phyloP scores from a whole-genome alignment of 495 filamentous ascomycete genomes.

The Talaromyces wortmannii region DNA sequence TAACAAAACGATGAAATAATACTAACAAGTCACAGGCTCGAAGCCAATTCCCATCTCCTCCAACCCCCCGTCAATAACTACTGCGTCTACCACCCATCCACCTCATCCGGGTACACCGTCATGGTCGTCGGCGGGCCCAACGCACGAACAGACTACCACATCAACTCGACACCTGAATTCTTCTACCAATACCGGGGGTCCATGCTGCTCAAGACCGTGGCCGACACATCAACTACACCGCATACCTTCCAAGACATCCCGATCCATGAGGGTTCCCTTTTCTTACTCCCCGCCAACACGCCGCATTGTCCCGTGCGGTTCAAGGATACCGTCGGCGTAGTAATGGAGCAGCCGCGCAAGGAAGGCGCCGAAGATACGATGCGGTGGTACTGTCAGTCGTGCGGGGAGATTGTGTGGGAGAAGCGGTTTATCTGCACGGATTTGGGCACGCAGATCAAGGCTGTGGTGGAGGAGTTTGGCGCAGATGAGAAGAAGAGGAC shows the following conservation, averaged over 20 bases:
- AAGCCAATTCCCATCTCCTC: conserved; percentile 85
- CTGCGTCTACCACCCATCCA: conserved; percentile 74
- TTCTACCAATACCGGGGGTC: conserved; percentile 94
- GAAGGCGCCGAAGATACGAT: conserved; percentile 65
- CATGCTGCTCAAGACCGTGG: conserved; percentile 89
- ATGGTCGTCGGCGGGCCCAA: conserved; percentile 96
- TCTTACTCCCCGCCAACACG: conserved; percentile 82
- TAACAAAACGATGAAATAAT: conserved; percentile 8
- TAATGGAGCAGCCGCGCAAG: conserved; percentile 82
- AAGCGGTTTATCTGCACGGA: conserved; percentile 83
- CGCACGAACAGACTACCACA: conserved; percentile 95
- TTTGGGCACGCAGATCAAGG: conserved; percentile 95
- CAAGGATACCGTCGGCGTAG: conserved; percentile 68
- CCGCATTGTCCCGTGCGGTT: conserved; percentile 78
- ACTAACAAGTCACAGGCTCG: conserved; percentile 60
- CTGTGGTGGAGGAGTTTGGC: conserved; percentile 79
- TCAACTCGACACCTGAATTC: conserved; percentile 93
- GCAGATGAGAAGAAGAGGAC: conserved; percentile 62
- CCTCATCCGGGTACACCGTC: conserved; percentile 37
- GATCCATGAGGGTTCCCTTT: conserved; percentile 91
- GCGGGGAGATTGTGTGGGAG: conserved; percentile 70
- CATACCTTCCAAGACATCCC: conserved; percentile 70
- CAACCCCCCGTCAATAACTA: conserved; percentile 97
- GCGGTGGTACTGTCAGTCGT: conserved; percentile 69
- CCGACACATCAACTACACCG: conserved; percentile 43